Base-by-base conservation (phyloP, 2,329 filamentous ascomycete genomes). In the Rutstroemia sp. region DNA sequence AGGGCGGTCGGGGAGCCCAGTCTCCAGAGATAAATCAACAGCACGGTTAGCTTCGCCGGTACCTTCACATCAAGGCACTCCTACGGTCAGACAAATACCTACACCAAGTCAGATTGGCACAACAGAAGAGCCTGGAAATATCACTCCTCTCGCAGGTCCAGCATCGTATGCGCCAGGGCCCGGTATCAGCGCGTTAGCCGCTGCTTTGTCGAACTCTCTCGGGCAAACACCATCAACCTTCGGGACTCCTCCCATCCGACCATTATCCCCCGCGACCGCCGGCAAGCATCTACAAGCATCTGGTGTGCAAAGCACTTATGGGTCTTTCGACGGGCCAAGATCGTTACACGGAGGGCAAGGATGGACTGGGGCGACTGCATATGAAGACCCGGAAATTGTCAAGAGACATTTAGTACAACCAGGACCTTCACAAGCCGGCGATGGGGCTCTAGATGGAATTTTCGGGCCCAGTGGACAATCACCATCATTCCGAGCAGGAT, bases 361-460 rank as follows among this genome's bases (percentile, higher is more conserved):
- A 50, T 71, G 70, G 58, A 71, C 72, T 50, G 80, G 77, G 48
- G 73, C 76, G 42, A 83, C 78, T 21, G 84, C 86, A 4, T 87
- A 86, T 68, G 92, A 97, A 73, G 90, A 97, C 66, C 87, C 91
- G 16, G 92, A 96, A 69, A 89, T 97, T 54, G 82, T 99, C 62
- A 91, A 86, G 70, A 81, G 92, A 63, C 94, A 99, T 76, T 74
- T 95, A 65, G 89, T 96, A 19, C 83, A 87, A 67, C 84, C 88
- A n/a, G 76, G 76, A 2, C 77, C 81, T 46, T 73, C 74, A 21
- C 63, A 64, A 51, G 25, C 42, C 4, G 51, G 49, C 37, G 64
- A 64, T 50, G 60, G 47, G 4, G 8, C 50, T 8, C n/a, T 52
- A n/a, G 65, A 66, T 50, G 61, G 57, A 17, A 60, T 63, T 9